Conservation (phyloP, 148 eudicot genomes). For the Nepenthes gracilis region DNA sequence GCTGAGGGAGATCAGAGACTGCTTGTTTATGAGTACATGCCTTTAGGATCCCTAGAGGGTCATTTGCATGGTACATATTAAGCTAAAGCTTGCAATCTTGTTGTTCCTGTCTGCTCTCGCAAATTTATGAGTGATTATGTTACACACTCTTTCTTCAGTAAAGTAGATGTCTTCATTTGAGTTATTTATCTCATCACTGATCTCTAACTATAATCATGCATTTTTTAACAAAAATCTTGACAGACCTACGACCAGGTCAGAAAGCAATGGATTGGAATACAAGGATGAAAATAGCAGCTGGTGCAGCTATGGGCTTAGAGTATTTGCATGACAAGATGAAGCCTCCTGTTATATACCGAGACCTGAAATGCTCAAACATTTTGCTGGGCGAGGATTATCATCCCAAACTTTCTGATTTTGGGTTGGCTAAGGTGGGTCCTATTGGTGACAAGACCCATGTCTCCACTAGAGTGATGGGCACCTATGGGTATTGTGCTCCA, state of each 20-base stretch:
- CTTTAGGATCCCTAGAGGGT: constrained; percentile 67
- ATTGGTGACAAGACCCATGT: constrained; percentile 71
- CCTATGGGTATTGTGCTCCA: constrained; percentile 84
- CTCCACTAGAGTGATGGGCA: constrained; percentile 88
- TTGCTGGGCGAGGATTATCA: constrained; percentile 61
- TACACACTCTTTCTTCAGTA: not conserved
- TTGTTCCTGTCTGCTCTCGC: no score
- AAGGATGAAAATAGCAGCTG: constrained; percentile 89
- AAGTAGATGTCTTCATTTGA: not conserved
- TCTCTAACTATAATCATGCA: not conserved
- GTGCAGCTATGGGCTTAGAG: constrained; percentile 86
- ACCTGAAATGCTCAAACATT: constrained; percentile 79
- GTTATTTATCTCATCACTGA: not conserved
- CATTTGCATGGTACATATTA: constrained; percentile 58
- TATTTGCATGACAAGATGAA: constrained; percentile 71
- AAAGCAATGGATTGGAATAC: constrained; percentile 62
- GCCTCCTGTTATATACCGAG: constrained; percentile 79
- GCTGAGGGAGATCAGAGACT: constrained; percentile 79
- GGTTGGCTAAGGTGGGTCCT: constrained; percentile 82
- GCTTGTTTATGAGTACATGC: constrained; percentile 84
- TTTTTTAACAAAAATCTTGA: not conserved
- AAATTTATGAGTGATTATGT: not conserved
- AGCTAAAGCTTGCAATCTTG: not conserved
- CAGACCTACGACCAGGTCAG: constrained; percentile 28
- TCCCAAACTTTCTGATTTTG: constrained; percentile 78